Conservation (phyloP, 2,329 filamentous ascomycete genomes). For the Helotiales sp. region DNA sequence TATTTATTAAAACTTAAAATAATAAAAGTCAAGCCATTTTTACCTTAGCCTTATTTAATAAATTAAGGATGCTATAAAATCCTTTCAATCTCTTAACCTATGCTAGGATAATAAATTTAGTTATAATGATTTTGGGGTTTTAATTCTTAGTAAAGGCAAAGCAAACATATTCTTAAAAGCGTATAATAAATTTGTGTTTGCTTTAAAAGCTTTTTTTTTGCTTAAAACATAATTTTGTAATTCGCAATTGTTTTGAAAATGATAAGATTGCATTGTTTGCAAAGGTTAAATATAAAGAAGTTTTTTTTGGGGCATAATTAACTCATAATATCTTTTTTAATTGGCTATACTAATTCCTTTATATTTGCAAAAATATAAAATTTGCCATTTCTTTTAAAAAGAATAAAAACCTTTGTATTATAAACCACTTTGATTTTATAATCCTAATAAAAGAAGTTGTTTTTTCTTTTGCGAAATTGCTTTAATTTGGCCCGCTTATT, state of each 20-base stretch:
- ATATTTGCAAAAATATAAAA: slow-evolving; percentile 23
- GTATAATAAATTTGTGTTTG: neutral
- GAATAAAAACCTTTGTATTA: slow-evolving; percentile 21
- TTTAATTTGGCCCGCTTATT: slow-evolving; percentile 17
- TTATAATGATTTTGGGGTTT: neutral
- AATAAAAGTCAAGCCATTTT: neutral
- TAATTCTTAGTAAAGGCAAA: neutral
- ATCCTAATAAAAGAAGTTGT: slow-evolving; percentile 24
- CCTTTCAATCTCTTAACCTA: neutral
- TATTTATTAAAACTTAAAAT: neutral
- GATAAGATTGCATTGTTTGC: slow-evolving; percentile 3
- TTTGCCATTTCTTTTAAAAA: slow-evolving; percentile 24
- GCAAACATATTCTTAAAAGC: neutral
- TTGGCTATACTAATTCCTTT: slow-evolving; percentile 11
- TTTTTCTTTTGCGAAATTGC: slow-evolving; percentile 25
- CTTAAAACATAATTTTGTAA: slow-evolving; percentile 8
- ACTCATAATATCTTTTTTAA: slow-evolving; percentile 20
- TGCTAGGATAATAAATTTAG: neutral
- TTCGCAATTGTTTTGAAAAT: slow-evolving; percentile 20
- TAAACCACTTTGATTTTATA: slow-evolving; percentile 14
- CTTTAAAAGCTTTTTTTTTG: slow-evolving; percentile 3
- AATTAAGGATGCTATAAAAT: neutral
- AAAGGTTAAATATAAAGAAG: slow-evolving; percentile 2
- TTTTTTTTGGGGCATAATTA: neutral
- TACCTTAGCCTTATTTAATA: neutral